A percentile compares a stretch with the other conserved stretches of the same genome.
These are phyloP conservation scores for Myxozyma geophila DNA, from an alignment of 805 yeast genomes.

Conservation along the genomic window DNA sequence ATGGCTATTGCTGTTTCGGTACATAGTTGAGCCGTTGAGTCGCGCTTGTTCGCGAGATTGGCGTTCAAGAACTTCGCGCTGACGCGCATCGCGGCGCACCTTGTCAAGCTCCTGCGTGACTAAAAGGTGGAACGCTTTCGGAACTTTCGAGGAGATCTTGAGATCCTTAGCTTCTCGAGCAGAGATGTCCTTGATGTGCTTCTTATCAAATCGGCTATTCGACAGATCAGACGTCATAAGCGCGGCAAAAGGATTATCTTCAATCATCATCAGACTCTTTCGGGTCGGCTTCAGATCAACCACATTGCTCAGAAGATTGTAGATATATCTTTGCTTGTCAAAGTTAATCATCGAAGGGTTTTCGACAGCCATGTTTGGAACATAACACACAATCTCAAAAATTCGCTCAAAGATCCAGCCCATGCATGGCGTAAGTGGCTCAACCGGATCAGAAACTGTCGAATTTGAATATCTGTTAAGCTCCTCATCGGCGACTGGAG, in stretches of 20 bases:
- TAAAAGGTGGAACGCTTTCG: conserved; percentile 53
- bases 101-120: conserved; percentile 58
- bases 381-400: conserved; percentile 71
- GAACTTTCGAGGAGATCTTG: conserved; percentile 43
- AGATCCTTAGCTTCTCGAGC: conserved; percentile 50
- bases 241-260: conserved; percentile 28
- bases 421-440: conserved; percentile 75
- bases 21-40: background rate
- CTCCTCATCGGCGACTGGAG: conserved; percentile 9
- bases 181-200: conserved; percentile 49
- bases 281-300: conserved; percentile 49
- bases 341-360: conserved; percentile 74
- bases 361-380: conserved; percentile 76
- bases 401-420: conserved; percentile 90
- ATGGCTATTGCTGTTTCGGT: background rate
- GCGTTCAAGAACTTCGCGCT: conserved; percentile 46
- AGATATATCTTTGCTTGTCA: conserved; percentile 76
- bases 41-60: conserved; percentile 20
- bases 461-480: conserved; percentile 9
- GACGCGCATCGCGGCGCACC: conserved; percentile 56
- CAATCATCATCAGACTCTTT: conserved; percentile 22
- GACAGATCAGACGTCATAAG: conserved; percentile 23
- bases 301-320: conserved; percentile 62
- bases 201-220: conserved; percentile 40
- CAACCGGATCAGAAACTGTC: background rate